Evolutionary conservation across 2,329 filamentous ascomycete genomes (phyloP).

Genomic region (Aspergillus fumigatus): DNA sequence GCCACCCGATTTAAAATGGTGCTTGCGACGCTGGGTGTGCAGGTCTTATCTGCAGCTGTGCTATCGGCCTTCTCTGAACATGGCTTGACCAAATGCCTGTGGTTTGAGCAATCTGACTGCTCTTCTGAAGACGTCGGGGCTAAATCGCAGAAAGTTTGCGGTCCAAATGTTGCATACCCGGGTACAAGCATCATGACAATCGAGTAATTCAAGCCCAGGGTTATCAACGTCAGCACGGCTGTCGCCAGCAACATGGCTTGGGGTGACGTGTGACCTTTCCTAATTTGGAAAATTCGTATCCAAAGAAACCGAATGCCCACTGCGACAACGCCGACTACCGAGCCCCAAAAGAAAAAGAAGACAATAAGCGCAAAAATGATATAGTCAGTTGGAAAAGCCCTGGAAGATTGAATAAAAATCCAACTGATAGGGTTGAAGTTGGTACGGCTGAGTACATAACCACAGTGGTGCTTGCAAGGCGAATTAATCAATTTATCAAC

Average conservation of each 20-base stretch:
- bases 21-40: conserved; percentile 85
- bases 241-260: conserved; percentile 89
- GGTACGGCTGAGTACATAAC: conserved; percentile 82
- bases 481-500: conserved; percentile 98
- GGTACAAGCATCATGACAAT: conserved; percentile 91
- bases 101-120: conserved; percentile 68
- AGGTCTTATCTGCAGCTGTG: conserved; percentile 69
- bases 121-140: conserved; percentile 57
- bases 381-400: conserved; percentile 88
- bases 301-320: conserved; percentile 95
- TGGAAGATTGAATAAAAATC: conserved; percentile 74
- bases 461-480: conserved; percentile 82
- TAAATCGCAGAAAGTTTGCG: conserved; percentile 87
- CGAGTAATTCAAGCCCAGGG: conserved; percentile 87
- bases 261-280: conserved; percentile 81
- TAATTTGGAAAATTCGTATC: conserved; percentile 87
- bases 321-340: conserved; percentile 77
- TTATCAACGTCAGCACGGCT: conserved; percentile 83
- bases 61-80: conserved; percentile 75
- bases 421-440: conserved; percentile 96
- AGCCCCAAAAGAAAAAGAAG: conserved; percentile 82
- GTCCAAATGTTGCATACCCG: conserved; percentile 90
- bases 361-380: conserved; percentile 79
- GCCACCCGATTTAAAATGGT: conserved; percentile 91
- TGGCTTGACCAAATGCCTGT: conserved; percentile 65